These are phyloP conservation scores for Porpolomopsis calyptriformis DNA, from an alignment of 768 basidiomycete species.

Conservation along the genomic window DNA sequence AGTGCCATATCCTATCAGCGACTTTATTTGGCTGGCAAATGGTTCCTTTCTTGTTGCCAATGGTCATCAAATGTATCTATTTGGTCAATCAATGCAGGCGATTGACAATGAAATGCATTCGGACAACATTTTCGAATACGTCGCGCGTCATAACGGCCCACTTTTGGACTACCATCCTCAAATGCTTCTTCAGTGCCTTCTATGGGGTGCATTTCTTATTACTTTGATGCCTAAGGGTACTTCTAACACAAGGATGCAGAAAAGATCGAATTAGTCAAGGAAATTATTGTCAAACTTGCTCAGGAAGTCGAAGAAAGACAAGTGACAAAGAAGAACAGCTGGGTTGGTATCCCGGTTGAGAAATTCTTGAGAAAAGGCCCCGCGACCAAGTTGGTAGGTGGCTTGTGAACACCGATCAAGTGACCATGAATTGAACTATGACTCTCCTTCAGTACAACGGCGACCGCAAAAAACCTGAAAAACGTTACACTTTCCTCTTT, in stretches of 20 bases:
- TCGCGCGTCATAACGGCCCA: constrained; percentile 76
- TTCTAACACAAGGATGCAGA: constrained; percentile 31
- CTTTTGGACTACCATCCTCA: constrained; percentile 89
- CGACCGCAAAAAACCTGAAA: constrained; percentile 16
- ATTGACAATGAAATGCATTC: constrained; percentile 8
- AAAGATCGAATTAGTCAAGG: constrained; percentile 78
- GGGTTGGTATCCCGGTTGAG: constrained; percentile 48
- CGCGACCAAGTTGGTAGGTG: constrained; percentile 13
- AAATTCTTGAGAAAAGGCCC: constrained; percentile 37
- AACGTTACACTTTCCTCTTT: constrained; percentile 47
- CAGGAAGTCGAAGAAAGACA: constrained; percentile 23
- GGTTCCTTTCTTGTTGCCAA: constrained; percentile 76
- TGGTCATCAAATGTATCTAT: constrained; percentile 77
- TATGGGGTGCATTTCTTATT: constrained; percentile 57
- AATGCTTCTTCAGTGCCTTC: constrained; percentile 79
- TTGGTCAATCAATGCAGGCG: constrained; percentile 36
- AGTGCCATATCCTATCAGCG: constrained; percentile 68
- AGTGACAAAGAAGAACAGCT: constrained; percentile 20
- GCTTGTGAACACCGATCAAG: not conserved
- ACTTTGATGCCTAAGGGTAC: not conserved
- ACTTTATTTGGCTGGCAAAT: constrained; percentile 85
- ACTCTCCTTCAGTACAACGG: not conserved
- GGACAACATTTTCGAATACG: constrained; percentile 68
- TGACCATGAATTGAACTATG: not conserved
- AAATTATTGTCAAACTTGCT: constrained; percentile 61